A percentile compares a stretch with the other conserved stretches of the same genome.
Conservation (phyloP, 2,329 filamentous ascomycete genomes). For the Fusarium miscanthi region DNA sequence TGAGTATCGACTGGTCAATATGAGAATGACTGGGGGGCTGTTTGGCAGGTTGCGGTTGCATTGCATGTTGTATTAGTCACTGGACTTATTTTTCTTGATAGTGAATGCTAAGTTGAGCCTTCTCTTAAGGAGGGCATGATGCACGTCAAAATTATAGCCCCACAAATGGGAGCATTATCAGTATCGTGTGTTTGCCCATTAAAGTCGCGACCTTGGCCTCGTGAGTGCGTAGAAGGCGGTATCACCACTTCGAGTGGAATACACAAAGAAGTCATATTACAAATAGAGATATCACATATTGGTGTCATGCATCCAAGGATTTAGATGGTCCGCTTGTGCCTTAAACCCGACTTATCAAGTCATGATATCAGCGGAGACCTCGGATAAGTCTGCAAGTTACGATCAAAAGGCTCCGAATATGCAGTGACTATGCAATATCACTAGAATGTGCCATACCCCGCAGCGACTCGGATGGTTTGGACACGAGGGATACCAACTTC, state of each 20-base stretch:
- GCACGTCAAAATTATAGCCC: neutral
- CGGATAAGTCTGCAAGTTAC: neutral
- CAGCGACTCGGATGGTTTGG: neutral
- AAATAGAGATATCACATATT: fast-evolving
- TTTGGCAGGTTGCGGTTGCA: fast-evolving
- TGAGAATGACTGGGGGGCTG: neutral
- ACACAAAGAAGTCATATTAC: fast-evolving
- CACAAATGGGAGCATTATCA: neutral
- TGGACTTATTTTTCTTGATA: fast-evolving
- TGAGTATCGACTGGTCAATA: fast-evolving
- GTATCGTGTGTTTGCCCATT: neutral
- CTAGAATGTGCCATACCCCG: fast-evolving
- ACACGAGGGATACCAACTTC: neutral
- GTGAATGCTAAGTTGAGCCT: neutral
- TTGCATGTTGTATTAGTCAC: neutral
- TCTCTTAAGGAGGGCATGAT: fast-evolving
- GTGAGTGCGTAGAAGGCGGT: neutral
- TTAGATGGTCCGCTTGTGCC: neutral
- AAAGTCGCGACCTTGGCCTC: fast-evolving
- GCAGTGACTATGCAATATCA: neutral
- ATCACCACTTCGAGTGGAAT: fast-evolving
- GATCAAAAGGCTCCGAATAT: neutral
- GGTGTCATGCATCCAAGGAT: neutral
- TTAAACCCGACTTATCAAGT: neutral
- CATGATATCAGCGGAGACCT: neutral